Base-by-base conservation (phyloP, 345 rosid genomes). In the Microcos paniculata region DNA sequence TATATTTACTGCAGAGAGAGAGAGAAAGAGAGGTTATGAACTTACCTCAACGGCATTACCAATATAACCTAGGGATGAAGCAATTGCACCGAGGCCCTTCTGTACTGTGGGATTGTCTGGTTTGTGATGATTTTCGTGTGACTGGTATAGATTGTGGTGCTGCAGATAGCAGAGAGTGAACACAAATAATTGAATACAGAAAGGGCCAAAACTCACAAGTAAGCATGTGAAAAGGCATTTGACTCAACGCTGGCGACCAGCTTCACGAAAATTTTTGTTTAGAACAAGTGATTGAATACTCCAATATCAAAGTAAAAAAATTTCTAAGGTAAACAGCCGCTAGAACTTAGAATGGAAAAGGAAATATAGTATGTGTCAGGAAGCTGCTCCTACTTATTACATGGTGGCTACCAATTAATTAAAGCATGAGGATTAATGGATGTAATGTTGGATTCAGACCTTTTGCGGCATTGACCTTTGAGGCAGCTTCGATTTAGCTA, bases 41-140 rank as follows among this genome's bases (percentile, higher is more conserved):
- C 82, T 64, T 75, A 90, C 99, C 97, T 94, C 98, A 79, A 91
- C 91, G 31, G 83, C 95, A 82, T 87, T 88, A 35, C 93, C 97
- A 72, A 92, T 88, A 53, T 88, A 94, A 77, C 85, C 89, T 42
- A 95, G 80, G 26, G 97, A 93, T 35, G 97, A 87, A 33, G 97
- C 78, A 74, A 95, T 77, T 6, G 88, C 92, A 62, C 82, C 90
- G 59, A 93, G 81, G 48, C 96, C 86, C 84, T 84, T 91, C 76
- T 87, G 89, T 16, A 90, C 77, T 21, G 85, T 75, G 81, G 99
- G 96, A 82, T 77, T 82, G 38, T 87, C 94, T 16, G 43, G 33
- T 82, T 81, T 87, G 49, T 40, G 83, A 53, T 33, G 73, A 33
- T 63, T 75, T 11, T 85, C 84, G 42, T 80, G 72, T 18, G 82